Conservation (phyloP, 176 grass and related monocot genomes). For the Olyra latifolia region DNA sequence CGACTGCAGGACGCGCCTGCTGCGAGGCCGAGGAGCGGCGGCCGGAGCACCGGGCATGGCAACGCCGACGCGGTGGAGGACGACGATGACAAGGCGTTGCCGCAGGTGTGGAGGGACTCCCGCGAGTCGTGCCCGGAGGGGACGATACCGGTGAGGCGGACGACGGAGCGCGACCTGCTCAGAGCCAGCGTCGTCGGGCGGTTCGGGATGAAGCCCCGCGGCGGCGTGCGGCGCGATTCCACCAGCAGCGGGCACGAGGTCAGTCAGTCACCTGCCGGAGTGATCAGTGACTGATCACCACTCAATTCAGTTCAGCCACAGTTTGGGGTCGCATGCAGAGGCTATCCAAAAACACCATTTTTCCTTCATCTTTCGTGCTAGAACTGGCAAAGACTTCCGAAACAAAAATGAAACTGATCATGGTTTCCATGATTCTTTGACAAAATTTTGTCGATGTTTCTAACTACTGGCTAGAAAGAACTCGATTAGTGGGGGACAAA, state of each 20-base stretch:
- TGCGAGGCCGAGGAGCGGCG: neutral
- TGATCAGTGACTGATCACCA: neutral
- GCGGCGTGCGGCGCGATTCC: constrained; percentile 55
- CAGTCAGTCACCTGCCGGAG: neutral
- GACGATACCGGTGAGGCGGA: constrained; percentile 57
- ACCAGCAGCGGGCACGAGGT: constrained; percentile 73
- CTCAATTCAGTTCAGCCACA: neutral
- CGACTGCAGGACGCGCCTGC: constrained; percentile 41
- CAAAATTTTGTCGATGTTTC: neutral
- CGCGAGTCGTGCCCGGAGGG: constrained; percentile 70
- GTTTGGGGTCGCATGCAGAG: neutral
- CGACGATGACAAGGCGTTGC: constrained; percentile 19
- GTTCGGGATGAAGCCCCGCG: constrained; percentile 69
- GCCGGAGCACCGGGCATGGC: neutral
- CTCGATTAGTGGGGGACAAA: neutral
- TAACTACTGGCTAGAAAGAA: neutral
- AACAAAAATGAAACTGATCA: neutral
- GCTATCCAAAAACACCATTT: neutral
- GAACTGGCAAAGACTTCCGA: neutral
- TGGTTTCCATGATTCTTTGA: neutral
- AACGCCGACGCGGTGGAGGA: neutral
- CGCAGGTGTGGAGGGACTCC: constrained; percentile 57
- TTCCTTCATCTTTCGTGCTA: neutral
- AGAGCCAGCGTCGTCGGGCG: constrained; percentile 45
- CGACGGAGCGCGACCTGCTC: constrained; percentile 59